Percentiles rank a stretch among this genome's conserved stretches.
These are phyloP conservation scores for Clohesyomyces aquaticus DNA, from an alignment of 495 filamentous ascomycete genomes.

Conservation along the genomic window DNA sequence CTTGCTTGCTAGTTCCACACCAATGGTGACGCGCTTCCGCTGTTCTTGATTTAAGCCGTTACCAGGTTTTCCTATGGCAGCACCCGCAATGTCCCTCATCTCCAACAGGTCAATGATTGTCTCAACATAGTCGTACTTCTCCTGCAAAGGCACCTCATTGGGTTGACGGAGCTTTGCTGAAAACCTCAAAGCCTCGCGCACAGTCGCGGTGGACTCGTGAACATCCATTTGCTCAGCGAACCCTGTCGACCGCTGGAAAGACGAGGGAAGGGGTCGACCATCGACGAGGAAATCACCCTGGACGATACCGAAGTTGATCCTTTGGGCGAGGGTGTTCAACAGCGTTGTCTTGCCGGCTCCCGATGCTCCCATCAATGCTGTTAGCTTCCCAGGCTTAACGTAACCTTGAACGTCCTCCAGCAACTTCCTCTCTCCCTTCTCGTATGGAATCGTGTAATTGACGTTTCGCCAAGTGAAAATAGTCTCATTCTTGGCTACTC, in stretches of 20 bases:
- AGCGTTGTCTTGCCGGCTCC: slow-evolving; percentile 75
- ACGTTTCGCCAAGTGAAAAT: slow-evolving; percentile 81
- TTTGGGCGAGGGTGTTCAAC: slow-evolving; percentile 63
- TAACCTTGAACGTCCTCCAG: slow-evolving; percentile 69
- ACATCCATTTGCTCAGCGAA: slow-evolving; percentile 67
- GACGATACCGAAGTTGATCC: slow-evolving; percentile 58
- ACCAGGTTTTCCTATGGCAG: slow-evolving; percentile 58
- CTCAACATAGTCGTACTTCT: slow-evolving; percentile 65
- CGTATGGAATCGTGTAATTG: slow-evolving; percentile 71
- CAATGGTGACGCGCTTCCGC: slow-evolving; percentile 68
- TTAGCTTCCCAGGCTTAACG: slow-evolving; percentile 71
- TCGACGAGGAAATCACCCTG: slow-evolving; percentile 60
- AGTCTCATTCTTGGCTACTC: slow-evolving; percentile 62
- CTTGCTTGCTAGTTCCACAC: slow-evolving; percentile 69
- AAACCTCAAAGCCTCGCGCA: slow-evolving; percentile 66
- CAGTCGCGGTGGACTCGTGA: slow-evolving; percentile 61
- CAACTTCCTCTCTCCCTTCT: slow-evolving; percentile 61
- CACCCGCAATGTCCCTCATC: slow-evolving; percentile 50
- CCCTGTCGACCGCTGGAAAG: slow-evolving; percentile 51
- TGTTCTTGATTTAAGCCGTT: slow-evolving; percentile 63
- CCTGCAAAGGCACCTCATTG: slow-evolving; percentile 52
- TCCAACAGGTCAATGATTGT: slow-evolving; percentile 63
- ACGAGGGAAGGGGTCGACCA: slow-evolving; percentile 48
- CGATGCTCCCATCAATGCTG: slow-evolving; percentile 69
- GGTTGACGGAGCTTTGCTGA: slow-evolving; percentile 62